Evolutionary conservation across 352 stramenopile species (phyloP).

Genomic region (Saprolegnia parasitica): DNA sequence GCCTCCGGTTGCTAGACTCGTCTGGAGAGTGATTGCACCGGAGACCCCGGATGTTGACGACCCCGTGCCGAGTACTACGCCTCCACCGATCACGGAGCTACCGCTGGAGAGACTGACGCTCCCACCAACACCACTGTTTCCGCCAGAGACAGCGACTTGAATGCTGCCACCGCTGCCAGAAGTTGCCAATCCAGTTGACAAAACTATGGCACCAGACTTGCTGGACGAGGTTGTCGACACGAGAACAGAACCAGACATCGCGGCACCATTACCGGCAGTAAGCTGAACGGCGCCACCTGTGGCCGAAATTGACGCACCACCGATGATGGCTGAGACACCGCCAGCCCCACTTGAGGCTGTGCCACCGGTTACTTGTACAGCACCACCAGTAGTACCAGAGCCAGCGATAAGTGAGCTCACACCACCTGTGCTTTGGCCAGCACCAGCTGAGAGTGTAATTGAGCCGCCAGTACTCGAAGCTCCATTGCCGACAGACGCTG

Average conservation of each 20-base stretch:
- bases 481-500: conserved; percentile 29
- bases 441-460: not conserved
- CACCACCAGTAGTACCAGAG: conserved; percentile 29
- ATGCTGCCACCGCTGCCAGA: conserved; percentile 34
- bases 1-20: conserved; percentile 26
- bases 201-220: conserved; percentile 16
- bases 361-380: conserved; percentile 31
- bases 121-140: conserved; percentile 32
- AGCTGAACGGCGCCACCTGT: conserved; percentile 29
- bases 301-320: conserved; percentile 29
- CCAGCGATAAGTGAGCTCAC: conserved; percentile 7
- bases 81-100: conserved; percentile 11
- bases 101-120: conserved; percentile 33
- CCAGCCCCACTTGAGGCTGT: conserved; percentile 26
- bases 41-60: conserved; percentile 18
- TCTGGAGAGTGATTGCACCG: not conserved
- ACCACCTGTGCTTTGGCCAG: conserved; percentile 4
- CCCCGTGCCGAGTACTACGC: conserved; percentile 11
- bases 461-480: not conserved
- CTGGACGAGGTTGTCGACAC: conserved; percentile 29
- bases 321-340: conserved; percentile 21
- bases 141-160: conserved; percentile 33
- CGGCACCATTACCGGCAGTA: conserved; percentile 25
- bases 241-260: not conserved
- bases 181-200: conserved; percentile 30